phyloP scores from a whole-genome alignment of 2,329 filamentous ascomycete genomes.

The Colletotrichum agaves region DNA sequence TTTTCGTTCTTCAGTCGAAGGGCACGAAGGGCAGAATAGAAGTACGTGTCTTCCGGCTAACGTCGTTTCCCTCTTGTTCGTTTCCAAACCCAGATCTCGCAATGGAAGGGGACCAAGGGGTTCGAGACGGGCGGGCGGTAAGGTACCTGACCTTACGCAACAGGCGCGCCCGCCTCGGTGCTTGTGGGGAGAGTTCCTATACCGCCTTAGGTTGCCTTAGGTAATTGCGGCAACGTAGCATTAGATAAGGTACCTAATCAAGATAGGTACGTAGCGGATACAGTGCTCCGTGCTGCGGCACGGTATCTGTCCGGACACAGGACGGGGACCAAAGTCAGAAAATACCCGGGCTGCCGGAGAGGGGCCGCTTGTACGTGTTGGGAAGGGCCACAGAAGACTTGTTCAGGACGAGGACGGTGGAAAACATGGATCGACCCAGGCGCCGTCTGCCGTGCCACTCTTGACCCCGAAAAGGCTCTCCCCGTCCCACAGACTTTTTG shows the following conservation, averaged over 20 bases:
- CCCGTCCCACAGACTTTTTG: slow-evolving; percentile 33
- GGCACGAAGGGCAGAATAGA: background rate
- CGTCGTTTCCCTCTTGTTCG: slow-evolving; percentile 28
- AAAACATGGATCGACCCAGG: slow-evolving; percentile 32
- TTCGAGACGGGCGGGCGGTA: slow-evolving; percentile 10
- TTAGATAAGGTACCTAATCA: too few species aligned
- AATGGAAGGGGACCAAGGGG: background rate
- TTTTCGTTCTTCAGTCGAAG: background rate
- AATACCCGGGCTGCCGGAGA: slow-evolving; percentile 33
- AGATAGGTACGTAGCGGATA: background rate
- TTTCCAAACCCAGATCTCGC: slow-evolving; percentile 9
- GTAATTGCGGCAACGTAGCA: background rate
- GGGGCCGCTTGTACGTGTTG: slow-evolving; percentile 28
- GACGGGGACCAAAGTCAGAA: slow-evolving; percentile 20
- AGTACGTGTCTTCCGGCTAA: slow-evolving; percentile 5
- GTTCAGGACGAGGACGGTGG: slow-evolving; percentile 15
- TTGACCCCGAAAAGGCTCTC: slow-evolving; percentile 34
- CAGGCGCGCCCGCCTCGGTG: background rate
- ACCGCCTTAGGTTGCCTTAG: background rate
- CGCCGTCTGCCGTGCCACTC: slow-evolving; percentile 31
- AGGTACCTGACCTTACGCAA: background rate
- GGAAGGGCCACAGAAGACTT: slow-evolving; percentile 29
- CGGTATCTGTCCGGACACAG: slow-evolving; percentile 15
- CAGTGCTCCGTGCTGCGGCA: background rate
- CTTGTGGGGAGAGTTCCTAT: background rate